Conservation (phyloP, 2,329 filamentous ascomycete species). For the Decorospora gaudefroyi region DNA sequence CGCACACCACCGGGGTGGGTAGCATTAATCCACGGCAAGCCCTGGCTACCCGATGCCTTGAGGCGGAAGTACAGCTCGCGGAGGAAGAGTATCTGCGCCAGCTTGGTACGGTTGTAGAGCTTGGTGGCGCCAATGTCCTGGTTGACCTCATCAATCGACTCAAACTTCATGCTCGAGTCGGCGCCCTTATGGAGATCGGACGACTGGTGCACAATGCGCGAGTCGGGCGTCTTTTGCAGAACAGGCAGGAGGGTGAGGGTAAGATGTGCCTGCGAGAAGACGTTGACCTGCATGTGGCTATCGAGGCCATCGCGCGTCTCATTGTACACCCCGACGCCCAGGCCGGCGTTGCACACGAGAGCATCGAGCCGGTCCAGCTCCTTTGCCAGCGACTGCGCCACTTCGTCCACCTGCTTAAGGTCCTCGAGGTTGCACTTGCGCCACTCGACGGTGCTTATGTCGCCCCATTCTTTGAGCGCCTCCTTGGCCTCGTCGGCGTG, state of each 20-base stretch:
- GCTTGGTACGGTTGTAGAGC: conserved; percentile 57
- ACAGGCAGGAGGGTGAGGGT: conserved; percentile 53
- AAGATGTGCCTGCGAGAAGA: conserved; percentile 57
- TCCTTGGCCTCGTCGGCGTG: conserved; percentile 54
- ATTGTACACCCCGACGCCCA: conserved; percentile 56
- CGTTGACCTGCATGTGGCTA: conserved; percentile 57
- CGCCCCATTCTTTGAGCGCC: conserved; percentile 51
- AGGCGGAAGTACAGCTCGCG: conserved; percentile 50
- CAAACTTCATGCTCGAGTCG: conserved; percentile 49
- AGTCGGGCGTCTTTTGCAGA: conserved; percentile 52
- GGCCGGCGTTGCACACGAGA: conserved; percentile 56
- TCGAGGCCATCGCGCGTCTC: conserved; percentile 58
- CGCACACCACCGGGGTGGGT: conserved; percentile 56
- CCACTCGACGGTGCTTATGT: conserved; percentile 52
- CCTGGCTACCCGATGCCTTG: conserved; percentile 41
- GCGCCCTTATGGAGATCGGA: conserved; percentile 55
- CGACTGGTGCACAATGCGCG: conserved; percentile 56
- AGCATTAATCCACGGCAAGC: conserved; percentile 55
- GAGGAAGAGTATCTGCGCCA: conserved; percentile 56
- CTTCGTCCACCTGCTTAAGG: conserved; percentile 52
- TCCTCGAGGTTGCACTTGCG: conserved; percentile 55
- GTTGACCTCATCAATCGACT: conserved; percentile 55
- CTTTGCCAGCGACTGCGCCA: conserved; percentile 51
- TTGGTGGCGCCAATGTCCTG: conserved; percentile 54
- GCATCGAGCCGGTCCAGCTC: conserved; percentile 53